A percentile compares a stretch with the other conserved stretches of the same genome.
Conservation (phyloP, 176 grass and related monocot species). For the Canna indica region DNA sequence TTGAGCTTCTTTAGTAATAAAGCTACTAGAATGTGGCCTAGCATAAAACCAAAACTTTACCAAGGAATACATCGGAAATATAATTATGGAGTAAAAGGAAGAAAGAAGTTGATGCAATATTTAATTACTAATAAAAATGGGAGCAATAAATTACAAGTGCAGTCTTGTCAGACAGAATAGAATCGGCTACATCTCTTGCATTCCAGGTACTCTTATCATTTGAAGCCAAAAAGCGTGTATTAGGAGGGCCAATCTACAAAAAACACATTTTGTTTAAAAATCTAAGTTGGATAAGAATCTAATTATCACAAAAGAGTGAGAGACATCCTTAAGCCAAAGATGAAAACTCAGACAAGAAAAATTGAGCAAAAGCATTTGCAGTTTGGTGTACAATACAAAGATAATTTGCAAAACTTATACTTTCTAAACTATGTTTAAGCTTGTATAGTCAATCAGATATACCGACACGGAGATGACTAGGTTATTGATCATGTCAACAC, state of each 20-base stretch:
- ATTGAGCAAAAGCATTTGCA: neutral
- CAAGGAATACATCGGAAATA: neutral
- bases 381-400: neutral
- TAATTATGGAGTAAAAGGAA: neutral
- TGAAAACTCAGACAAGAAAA: neutral
- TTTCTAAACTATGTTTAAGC: neutral
- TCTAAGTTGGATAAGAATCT: neutral
- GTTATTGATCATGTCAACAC: conserved; percentile 86
- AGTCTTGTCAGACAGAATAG: conserved; percentile 82
- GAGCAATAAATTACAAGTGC: conserved; percentile 41
- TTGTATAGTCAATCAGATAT: conserved; percentile 29
- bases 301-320: neutral
- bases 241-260: conserved; percentile 79
- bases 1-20: neutral
- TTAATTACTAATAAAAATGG: neutral
- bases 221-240: conserved; percentile 51
- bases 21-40: neutral
- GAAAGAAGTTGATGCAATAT: neutral
- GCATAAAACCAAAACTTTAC: neutral
- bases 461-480: conserved; percentile 91
- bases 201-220: conserved; percentile 78
- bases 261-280: conserved; percentile 6
- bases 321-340: neutral
- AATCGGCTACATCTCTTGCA: conserved; percentile 90
- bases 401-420: neutral